Evolutionary conservation across 2,329 filamentous ascomycete genomes (phyloP).

Genomic region (Dactylellina cionopaga): DNA sequence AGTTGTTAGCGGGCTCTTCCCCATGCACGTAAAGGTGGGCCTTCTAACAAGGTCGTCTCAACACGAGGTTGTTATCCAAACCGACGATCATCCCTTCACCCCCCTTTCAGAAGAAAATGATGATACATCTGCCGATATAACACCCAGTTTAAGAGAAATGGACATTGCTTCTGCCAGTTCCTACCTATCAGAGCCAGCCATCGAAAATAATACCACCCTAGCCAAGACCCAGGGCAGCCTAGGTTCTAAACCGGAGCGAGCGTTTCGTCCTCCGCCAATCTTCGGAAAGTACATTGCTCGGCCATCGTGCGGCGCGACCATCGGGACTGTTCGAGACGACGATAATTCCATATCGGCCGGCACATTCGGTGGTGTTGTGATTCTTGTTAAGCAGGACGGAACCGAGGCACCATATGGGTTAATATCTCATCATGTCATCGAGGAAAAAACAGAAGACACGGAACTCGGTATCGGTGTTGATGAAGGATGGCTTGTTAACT

Average conservation of each 20-base stretch:
- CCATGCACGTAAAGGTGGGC: conserved; percentile 52
- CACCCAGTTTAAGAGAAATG: background rate
- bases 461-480: conserved; percentile 49
- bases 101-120: background rate
- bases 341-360: conserved; percentile 46
- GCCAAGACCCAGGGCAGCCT: background rate
- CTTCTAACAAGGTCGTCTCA: conserved; percentile 38
- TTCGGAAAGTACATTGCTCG: conserved; percentile 45
- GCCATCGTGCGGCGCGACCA: conserved; percentile 46
- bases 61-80: background rate
- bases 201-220: too few relatives aligned
- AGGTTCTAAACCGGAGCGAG: conserved; percentile 20
- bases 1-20: conserved; percentile 48
- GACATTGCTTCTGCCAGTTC: background rate
- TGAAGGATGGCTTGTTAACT: conserved; percentile 48
- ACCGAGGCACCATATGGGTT: conserved; percentile 49
- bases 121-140: background rate
- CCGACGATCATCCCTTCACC: background rate
- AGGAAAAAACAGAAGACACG: conserved; percentile 47
- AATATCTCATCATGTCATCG: conserved; percentile 52
- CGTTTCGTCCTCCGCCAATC: conserved; percentile 44
- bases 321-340: conserved; percentile 43
- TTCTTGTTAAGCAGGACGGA: conserved; percentile 47
- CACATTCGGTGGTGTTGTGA: conserved; percentile 46
- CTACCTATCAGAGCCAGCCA: background rate